Percentiles rank a stretch among this genome's conserved stretches.
These are phyloP conservation scores for Hypoxylon rubiginosum DNA, from an alignment of 2,329 filamentous ascomycete genomes.

Conservation along the genomic window DNA sequence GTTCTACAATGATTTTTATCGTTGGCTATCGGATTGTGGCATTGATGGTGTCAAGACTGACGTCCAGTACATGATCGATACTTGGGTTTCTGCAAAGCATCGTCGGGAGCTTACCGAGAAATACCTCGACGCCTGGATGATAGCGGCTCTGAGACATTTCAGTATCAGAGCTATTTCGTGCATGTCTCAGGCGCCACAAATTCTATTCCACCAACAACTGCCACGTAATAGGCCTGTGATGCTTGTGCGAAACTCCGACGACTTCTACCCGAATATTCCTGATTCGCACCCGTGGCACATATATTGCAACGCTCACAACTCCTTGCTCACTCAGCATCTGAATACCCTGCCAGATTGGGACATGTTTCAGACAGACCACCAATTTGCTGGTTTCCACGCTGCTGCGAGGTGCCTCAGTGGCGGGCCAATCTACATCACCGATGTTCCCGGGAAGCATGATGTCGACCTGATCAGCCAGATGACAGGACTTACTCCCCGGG, in stretches of 20 bases:
- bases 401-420: constrained; percentile 91
- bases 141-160: constrained; percentile 83
- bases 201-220: constrained; percentile 87
- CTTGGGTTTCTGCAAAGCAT: constrained; percentile 75
- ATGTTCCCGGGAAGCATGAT: constrained; percentile 86
- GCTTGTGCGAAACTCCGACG: constrained; percentile 86
- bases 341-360: constrained; percentile 89
- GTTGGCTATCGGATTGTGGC: constrained; percentile 79
- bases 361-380: constrained; percentile 75
- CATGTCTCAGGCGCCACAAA: constrained; percentile 92
- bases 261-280: constrained; percentile 89
- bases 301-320: constrained; percentile 93
- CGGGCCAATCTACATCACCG: constrained; percentile 94
- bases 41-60: constrained; percentile 94
- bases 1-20: constrained; percentile 94
- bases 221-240: constrained; percentile 80
- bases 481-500: constrained; percentile 78
- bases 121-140: constrained; percentile 89
- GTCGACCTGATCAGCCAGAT: constrained; percentile 82
- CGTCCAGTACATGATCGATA: constrained; percentile 89
- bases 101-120: constrained; percentile 78
- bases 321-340: constrained; percentile 83
- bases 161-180: constrained; percentile 85
- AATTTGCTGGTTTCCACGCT: constrained; percentile 86
- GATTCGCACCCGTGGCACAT: constrained; percentile 94